A percentile compares a stretch with the other conserved stretches of the same genome.
Conservation (phyloP, 1,139 yeast genomes). For the Nakaseomyces bracarensis region DNA sequence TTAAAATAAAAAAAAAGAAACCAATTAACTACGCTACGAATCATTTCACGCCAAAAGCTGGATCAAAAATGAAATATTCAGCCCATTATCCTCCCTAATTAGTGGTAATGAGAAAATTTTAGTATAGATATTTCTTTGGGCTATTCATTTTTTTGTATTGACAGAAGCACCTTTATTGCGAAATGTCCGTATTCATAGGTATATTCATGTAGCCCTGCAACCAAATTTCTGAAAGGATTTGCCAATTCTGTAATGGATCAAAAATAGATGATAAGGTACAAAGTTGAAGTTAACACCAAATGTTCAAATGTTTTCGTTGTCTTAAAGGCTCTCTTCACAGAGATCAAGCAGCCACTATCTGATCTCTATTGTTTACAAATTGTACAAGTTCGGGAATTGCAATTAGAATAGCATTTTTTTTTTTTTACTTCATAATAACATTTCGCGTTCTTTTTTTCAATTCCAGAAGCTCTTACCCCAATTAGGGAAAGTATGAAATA, state of each 20-base stretch:
- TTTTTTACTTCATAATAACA: too few species aligned
- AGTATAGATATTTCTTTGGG: background rate
- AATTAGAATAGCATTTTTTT: too few species aligned
- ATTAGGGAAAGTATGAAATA: too few species aligned
- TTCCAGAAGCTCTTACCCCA: background rate
- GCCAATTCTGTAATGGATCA: background rate
- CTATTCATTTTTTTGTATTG: too few species aligned
- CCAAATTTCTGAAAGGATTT: background rate
- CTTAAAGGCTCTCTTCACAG: background rate
- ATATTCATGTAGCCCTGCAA: background rate
- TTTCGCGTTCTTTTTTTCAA: background rate
- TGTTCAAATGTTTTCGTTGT: background rate
- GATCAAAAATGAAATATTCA: too few species aligned
- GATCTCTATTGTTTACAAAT: slow-evolving; percentile 1
- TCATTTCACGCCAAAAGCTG: slow-evolving; percentile 5
- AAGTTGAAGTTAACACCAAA: background rate
- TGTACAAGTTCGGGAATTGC: background rate
- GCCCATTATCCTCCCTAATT: background rate
- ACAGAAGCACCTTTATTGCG: too few species aligned
- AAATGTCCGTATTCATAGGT: background rate
- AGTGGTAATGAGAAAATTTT: background rate
- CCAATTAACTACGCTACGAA: background rate
- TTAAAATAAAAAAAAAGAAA: background rate
- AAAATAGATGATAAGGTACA: slow-evolving; percentile 2
- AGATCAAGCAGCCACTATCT: background rate